Evolutionary conservation across 108 stramenopile genomes (phyloP), one percentile per base, ranked within the genome.

Genomic region (Heterococcus sp.): DNA sequence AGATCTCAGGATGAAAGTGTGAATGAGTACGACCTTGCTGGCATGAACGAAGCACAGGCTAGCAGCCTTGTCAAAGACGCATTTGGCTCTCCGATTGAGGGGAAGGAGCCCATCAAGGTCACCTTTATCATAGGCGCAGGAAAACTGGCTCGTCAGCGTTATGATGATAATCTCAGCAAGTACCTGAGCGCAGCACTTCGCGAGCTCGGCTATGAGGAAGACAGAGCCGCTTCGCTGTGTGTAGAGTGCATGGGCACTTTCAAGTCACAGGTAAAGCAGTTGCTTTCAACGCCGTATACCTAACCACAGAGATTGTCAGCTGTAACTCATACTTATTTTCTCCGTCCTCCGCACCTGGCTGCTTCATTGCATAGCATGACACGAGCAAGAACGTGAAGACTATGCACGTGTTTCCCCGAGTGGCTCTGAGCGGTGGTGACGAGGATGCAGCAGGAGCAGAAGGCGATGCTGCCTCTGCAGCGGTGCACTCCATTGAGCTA

Each of bases 301-400:
- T n/a, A n/a, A n/a, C n/a, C n/a, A n/a, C n/a, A n/a, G n/a, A n/a
- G n/a, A n/a, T n/a, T n/a, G n/a, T n/a, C n/a, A n/a, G n/a, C n/a
- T n/a, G n/a, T n/a, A n/a, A n/a, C n/a, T n/a, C n/a, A n/a, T n/a
- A n/a, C n/a, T n/a, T n/a, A n/a, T n/a, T n/a, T n/a, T n/a, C n/a
- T n/a, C n/a, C n/a, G n/a, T n/a, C n/a, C n/a, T n/a, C n/a, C n/a
- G n/a, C n/a, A n/a, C n/a, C n/a, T n/a, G n/a, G n/a, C n/a, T n/a
- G n/a, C n/a, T 96, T 92, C 81, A 96, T 94, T 79, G 65, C 86
- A 40, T 94, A 96, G 83, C 95, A 96, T 85, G 95, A 96, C 82
- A 94, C 94, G 14, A 94, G 93, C 1, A 94, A 94, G 86, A 96
- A 96, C 83, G 71, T 94, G 26, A 92, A 93, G 63, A 93, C 92